phyloP scores from a whole-genome alignment of 257 asterid genomes.

The Sherardia arvensis region DNA sequence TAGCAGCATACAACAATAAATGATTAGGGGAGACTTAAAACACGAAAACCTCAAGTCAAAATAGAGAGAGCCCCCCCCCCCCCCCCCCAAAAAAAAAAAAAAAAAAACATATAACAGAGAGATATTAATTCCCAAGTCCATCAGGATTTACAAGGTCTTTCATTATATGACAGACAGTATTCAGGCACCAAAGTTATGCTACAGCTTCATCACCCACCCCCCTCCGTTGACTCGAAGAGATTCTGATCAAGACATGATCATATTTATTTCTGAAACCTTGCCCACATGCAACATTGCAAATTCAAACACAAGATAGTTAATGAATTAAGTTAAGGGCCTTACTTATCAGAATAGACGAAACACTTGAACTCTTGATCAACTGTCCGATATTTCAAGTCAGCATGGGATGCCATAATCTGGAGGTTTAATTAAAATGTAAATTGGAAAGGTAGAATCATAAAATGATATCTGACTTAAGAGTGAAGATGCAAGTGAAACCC shows the following conservation, averaged over 20 bases:
- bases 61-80: neutral
- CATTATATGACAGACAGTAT: neutral
- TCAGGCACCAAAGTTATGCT: neutral
- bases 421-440: conserved; percentile 1
- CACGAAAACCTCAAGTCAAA: neutral
- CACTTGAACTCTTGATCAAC: conserved; percentile 68
- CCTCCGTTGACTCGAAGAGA: neutral
- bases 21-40: neutral
- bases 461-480: neutral
- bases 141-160: neutral
- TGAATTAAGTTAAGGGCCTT: conserved; percentile 24
- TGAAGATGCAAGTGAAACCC: neutral
- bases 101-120: neutral
- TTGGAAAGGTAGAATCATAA: neutral
- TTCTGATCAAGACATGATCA: neutral
- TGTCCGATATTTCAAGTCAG: conserved; percentile 44
- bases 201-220: neutral
- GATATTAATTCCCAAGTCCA: neutral
- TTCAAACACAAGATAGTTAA: neutral
- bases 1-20: neutral
- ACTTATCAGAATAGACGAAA: conserved; percentile 54
- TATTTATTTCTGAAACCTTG: neutral
- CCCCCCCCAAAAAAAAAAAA: neutral
- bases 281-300: neutral
- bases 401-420: conserved; percentile 57